Evolutionary conservation across 176 grass and related monocot genomes (phyloP).

Genomic region (Stipa capillata): DNA sequence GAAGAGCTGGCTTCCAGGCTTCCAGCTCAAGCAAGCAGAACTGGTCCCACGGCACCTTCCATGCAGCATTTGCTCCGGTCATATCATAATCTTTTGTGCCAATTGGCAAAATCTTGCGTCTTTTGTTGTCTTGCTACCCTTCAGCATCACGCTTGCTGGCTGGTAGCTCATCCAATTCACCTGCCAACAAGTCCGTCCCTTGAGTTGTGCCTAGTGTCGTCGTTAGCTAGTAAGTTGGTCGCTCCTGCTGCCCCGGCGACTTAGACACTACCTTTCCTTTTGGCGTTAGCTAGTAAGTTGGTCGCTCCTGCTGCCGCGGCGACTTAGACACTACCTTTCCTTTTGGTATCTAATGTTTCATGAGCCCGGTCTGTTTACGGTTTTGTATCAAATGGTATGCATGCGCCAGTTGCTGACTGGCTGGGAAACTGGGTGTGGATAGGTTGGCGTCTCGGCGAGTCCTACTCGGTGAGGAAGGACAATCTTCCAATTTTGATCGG

Average conservation of each 20-base stretch:
- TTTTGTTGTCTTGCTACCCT: too few species aligned
- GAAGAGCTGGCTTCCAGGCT: neutral
- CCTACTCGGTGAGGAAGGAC: too few species aligned
- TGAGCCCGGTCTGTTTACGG: neutral
- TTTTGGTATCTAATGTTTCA: neutral
- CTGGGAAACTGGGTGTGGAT: neutral
- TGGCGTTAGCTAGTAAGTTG: neutral
- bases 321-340: neutral
- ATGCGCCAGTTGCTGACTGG: neutral
- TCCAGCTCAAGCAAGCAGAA: slow-evolving; percentile 22
- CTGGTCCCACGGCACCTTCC: neutral
- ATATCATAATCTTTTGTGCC: neutral
- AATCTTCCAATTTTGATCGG: too few species aligned
- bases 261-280: too few species aligned
- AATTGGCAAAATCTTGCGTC: neutral
- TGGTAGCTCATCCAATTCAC: neutral
- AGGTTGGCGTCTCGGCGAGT: neutral
- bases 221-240: too few species aligned
- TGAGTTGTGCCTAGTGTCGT: too few species aligned
- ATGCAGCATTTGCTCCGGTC: neutral
- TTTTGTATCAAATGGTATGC: too few species aligned
- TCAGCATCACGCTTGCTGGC: too few species aligned
- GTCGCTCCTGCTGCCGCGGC: neutral
- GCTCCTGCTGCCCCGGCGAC: too few species aligned
- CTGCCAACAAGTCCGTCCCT: too few species aligned